These are phyloP conservation scores for Melanomma pulvis-pyrius DNA, from an alignment of 495 filamentous ascomycete species.

Conservation along the genomic window DNA sequence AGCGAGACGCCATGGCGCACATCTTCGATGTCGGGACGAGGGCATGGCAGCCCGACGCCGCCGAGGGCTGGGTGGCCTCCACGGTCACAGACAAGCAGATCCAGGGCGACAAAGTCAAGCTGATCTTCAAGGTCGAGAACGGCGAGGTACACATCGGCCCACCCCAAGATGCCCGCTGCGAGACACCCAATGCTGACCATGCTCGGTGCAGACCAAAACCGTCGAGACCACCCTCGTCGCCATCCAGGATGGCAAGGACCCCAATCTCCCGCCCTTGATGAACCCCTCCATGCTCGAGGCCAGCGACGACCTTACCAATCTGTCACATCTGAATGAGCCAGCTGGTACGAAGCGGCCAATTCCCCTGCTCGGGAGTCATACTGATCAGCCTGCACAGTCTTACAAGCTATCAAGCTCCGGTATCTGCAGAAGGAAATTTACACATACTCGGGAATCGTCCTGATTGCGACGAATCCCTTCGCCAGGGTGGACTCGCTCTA, in stretches of 20 bases:
- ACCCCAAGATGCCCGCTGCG: neutral
- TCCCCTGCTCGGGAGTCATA: neutral
- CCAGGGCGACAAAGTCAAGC: conserved; percentile 79
- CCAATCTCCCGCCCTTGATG: conserved; percentile 85
- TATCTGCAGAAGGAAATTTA: conserved; percentile 99
- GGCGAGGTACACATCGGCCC: conserved; percentile 70
- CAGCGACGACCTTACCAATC: conserved; percentile 95
- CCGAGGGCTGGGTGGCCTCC: conserved; percentile 95
- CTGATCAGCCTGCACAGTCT: conserved; percentile 59
- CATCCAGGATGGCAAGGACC: conserved; percentile 72
- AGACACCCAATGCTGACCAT: conserved; percentile 12
- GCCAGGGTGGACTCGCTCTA: conserved; percentile 97
- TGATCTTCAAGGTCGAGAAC: conserved; percentile 86
- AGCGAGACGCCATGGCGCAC: conserved; percentile 72
- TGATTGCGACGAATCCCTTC: conserved; percentile 99
- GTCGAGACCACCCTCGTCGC: conserved; percentile 78
- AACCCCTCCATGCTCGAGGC: conserved; percentile 98
- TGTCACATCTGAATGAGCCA: conserved; percentile 98
- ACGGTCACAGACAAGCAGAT: conserved; percentile 87
- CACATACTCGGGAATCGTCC: conserved; percentile 97
- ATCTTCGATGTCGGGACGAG: conserved; percentile 95
- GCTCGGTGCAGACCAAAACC: conserved; percentile 64
- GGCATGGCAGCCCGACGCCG: conserved; percentile 95
- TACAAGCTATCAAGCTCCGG: conserved; percentile 96
- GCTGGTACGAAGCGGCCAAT: conserved; percentile 65